A percentile compares a stretch with the other conserved stretches of the same genome.
Conservation (phyloP, 768 basidiomycete genomes). For the Hypsizygus marmoreus region DNA sequence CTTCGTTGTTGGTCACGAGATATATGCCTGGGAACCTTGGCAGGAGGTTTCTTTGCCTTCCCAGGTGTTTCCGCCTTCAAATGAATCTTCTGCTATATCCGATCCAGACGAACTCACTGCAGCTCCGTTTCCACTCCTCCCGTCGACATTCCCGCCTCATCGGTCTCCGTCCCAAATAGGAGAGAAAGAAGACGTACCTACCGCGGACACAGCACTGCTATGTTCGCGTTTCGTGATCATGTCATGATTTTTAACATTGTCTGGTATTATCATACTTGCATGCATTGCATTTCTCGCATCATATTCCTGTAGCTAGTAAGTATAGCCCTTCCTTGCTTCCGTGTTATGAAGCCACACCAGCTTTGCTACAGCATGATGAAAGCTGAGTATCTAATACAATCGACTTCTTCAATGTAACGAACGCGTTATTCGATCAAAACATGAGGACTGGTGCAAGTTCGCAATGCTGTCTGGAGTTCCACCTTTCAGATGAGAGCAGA, state of each 20-base stretch:
- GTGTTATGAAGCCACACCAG: too few relatives aligned
- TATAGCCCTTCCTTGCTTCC: too few relatives aligned
- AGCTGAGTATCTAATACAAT: too few relatives aligned
- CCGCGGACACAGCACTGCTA: constrained; percentile 24
- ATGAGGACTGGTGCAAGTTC: too few relatives aligned
- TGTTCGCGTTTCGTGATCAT: constrained; percentile 33
- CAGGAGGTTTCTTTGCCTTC: constrained; percentile 34
- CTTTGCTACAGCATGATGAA: too few relatives aligned
- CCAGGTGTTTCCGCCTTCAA: constrained; percentile 6
- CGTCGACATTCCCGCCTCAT: constrained; percentile 27
- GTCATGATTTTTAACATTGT: constrained; percentile 11
- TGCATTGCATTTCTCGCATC: too few relatives aligned
- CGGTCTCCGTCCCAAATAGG: constrained; percentile 17
- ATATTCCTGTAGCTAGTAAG: too few relatives aligned
- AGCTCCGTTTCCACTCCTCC: constrained; percentile 18
- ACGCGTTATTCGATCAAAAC: too few relatives aligned
- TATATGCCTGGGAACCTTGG: constrained; percentile 56
- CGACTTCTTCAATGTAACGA: too few relatives aligned
- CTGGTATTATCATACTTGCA: too few relatives aligned
- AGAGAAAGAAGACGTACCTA: constrained; percentile 19
- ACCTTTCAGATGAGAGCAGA: too few relatives aligned
- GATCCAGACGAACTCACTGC: not conserved
- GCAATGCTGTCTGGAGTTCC: too few relatives aligned
- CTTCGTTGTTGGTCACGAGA: constrained; percentile 40
- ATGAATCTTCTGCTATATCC: not conserved